These are phyloP conservation scores for Boletus tomentosulus DNA, from an alignment of 768 basidiomycete genomes.

Conservation along the genomic window DNA sequence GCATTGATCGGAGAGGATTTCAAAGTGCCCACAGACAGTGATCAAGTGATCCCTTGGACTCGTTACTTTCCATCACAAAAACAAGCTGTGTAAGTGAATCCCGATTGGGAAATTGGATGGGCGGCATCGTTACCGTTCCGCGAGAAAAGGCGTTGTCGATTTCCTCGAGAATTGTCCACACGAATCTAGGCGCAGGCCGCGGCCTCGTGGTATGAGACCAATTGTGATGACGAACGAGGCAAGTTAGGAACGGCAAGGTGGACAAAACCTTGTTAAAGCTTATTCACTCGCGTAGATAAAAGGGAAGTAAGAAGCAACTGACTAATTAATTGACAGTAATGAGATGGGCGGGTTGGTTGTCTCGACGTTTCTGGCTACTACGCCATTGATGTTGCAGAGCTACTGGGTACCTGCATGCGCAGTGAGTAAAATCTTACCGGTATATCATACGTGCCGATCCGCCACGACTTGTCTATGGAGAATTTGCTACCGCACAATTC, in stretches of 20 bases:
- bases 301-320: neutral
- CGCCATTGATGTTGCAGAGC: neutral
- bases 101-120: neutral
- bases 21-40: neutral
- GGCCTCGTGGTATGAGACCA: conserved; percentile 19
- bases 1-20: conserved; percentile 5
- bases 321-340: conserved; percentile 1
- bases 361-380: neutral
- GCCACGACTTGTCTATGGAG: neutral
- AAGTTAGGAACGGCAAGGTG: conserved; percentile 9
- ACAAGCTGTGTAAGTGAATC: neutral
- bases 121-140: neutral
- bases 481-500: neutral
- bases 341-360: neutral
- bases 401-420: neutral
- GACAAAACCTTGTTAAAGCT: conserved; percentile 10
- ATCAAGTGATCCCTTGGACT: neutral
- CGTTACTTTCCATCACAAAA: neutral
- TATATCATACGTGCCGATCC: neutral
- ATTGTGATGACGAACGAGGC: conserved; percentile 1
- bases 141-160: neutral
- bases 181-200: conserved; percentile 11
- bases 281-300: conserved; percentile 9
- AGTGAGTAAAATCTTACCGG: neutral
- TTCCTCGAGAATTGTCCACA: neutral